Percentiles rank a stretch among this genome's conserved stretches.
These are phyloP conservation scores for Lentinula aciculospora DNA, from an alignment of 768 basidiomycete species.

Conservation along the genomic window DNA sequence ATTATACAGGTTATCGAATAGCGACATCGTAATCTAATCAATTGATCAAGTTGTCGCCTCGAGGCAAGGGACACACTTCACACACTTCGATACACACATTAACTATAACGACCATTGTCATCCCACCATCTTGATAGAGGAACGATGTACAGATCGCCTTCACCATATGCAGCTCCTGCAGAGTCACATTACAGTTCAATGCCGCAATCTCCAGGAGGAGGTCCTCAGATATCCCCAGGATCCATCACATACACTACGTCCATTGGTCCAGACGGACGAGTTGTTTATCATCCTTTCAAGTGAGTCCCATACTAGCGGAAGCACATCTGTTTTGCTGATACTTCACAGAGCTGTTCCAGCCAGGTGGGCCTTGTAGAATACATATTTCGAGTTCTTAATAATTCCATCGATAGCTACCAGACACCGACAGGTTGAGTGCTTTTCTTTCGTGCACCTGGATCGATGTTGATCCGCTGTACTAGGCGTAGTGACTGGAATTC, in stretches of 20 bases:
- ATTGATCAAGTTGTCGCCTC: not conserved
- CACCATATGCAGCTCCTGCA: conserved; percentile 8
- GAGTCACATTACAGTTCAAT: conserved; percentile 4
- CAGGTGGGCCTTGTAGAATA: conserved; percentile 38
- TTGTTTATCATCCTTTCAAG: conserved; percentile 73
- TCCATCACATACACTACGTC: conserved; percentile 70
- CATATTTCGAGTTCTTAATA: not conserved
- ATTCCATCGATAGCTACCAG: conserved; percentile 49
- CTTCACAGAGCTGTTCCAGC: conserved; percentile 61
- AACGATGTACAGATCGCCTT: conserved; percentile 25
- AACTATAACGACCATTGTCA: not conserved
- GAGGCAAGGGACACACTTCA: not conserved
- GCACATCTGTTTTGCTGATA: conserved; percentile 4
- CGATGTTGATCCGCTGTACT: conserved; percentile 9
- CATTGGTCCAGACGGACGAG: conserved; percentile 52
- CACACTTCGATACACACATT: not conserved
- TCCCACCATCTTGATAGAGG: not conserved
- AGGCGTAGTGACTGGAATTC: conserved; percentile 62
- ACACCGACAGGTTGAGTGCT: conserved; percentile 32
- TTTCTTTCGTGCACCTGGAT: not conserved
- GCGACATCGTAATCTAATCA: not conserved
- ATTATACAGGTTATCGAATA: not conserved
- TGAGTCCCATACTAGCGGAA: conserved; percentile 25
- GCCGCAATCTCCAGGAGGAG: conserved; percentile 19
- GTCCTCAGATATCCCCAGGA: conserved; percentile 54